These are phyloP conservation scores for Eleusine indica DNA, from an alignment of 176 grass and related monocot species.

Conservation along the genomic window DNA sequence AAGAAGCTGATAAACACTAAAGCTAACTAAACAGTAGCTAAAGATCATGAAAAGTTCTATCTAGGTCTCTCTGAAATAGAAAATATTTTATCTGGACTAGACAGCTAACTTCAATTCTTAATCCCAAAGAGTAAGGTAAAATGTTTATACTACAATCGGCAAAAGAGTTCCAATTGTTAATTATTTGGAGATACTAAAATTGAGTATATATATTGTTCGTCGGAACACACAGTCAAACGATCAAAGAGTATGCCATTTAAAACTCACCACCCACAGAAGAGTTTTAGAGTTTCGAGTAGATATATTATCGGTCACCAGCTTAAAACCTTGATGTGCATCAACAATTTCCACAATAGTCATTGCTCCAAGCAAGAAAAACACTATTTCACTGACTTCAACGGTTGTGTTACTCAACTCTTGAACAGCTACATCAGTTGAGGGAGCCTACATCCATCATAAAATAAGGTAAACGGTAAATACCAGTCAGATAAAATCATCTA, in stretches of 20 bases:
- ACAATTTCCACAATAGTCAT: constrained; percentile 99
- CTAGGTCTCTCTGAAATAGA: background rate
- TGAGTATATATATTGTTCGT: background rate
- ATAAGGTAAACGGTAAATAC: constrained; percentile 9
- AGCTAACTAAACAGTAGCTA: background rate
- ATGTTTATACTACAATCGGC: background rate
- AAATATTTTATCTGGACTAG: background rate
- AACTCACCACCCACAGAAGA: constrained; percentile 96
- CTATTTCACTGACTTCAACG: constrained; percentile 95
- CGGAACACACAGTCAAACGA: background rate
- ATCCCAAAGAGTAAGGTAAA: background rate
- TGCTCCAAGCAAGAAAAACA: constrained; percentile 98
- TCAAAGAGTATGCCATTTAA: background rate
- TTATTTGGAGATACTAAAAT: background rate
- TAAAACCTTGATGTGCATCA: constrained; percentile 99
- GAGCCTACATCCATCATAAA: constrained; percentile 65
- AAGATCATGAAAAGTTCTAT: background rate
- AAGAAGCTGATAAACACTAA: background rate
- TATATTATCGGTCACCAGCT: constrained; percentile 94
- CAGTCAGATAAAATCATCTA: constrained; percentile 16
- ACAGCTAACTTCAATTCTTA: background rate
- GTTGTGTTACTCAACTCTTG: constrained; percentile 74
- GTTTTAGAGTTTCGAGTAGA: constrained; percentile 80
- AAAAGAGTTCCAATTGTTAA: background rate
- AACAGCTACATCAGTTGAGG: constrained; percentile 80